Evolutionary conservation across 2,329 filamentous ascomycete genomes (phyloP), one percentile per base, ranked within the genome.

Genomic region (Phialophora chinensis): DNA sequence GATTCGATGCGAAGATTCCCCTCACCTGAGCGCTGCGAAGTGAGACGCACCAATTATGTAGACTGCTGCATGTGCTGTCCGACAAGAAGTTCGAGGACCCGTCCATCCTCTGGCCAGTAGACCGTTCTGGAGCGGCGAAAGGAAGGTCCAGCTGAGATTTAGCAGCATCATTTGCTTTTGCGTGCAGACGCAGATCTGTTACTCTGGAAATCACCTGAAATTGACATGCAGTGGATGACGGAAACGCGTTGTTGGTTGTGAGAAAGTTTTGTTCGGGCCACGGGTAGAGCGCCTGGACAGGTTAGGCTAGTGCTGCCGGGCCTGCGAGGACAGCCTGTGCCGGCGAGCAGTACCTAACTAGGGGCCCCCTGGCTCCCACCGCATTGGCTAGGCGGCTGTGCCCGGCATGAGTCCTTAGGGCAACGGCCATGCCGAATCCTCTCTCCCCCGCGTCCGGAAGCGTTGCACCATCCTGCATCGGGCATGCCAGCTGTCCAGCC

Each of bases 381-480:
- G 23, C 52, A 33, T n/a, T 31, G 23, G 31, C 17, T 12, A 17
- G 4, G 25, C 25, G 42, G 49, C 59, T 61, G 59, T 38, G 33
- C 14, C 59, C 59, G 38, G 44, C 59, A 25, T 31, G 52, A 31
- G 35, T 27, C 31, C 31, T 35, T 17, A 53, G 29, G 59, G 59
- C 47, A 54, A 61, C 59, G 59, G 59, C 14, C 35, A 54, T 61
- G 59, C 31, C 33, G 59, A 61, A 42, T 42, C 35, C 35, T 42
- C 14, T 11, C n/a, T 42, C 49, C 59, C 59, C 59, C 59, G 49
- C 59, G 47, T 61, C 59, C 59, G 10, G 47, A 61, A 61, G 59
- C 31, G 59, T 61, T 61, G n/a, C 29, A 17, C 59, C 33, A 61
- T 53, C 44, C 59, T 33, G 52, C 29, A 50, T 61, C 33, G 14